Base-by-base conservation (phyloP, 768 basidiomycete genomes). In the Rhodocollybia butyracea region DNA sequence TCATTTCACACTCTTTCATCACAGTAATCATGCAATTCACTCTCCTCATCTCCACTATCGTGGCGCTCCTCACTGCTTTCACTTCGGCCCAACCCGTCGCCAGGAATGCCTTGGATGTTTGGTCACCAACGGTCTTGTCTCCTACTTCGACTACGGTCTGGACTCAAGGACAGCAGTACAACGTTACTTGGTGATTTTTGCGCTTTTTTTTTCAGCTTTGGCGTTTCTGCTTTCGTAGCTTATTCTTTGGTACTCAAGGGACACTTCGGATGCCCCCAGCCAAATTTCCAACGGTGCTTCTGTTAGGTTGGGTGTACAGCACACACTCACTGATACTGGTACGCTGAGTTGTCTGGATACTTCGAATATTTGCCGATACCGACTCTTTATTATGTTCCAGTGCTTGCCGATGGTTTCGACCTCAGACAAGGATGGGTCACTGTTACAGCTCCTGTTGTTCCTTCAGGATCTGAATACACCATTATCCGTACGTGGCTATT, bases 401-500 rank as follows among this genome's bases (percentile, higher is more conserved):
- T 40, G 24, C 55, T 72, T 46, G 68, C 64, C 4, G 29, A 13
- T 7, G 54, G 11, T 13, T 66, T 71, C 42, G 31, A 62, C 40
- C 51, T 70, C 30, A 36, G 32, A 22, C 46, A 50, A 11, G 70
- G 68, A 11, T 15, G 12, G 2, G 59, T 64, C 19, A 3, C 24
- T 2, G 38, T 70, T 31, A 24, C 19, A 11, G 68, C 69, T 11
- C 0, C 31, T 32, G 27, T 36, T 2, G 63, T 69, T 15, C 0
- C 52, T 0, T 2, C 58, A 2, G 66, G 60, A 38, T 11, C 46
- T 3, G 2, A 46, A 3, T 73, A 73, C 45, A 43, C 60, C 6
- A 1, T 69, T 38, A 60, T 62, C 50, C 60, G 70, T 67, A 60
- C 64, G 62, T 55, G n/a, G n/a, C n/a, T n/a, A n/a, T 30, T 17